Evolutionary conservation across 805 yeast species (phyloP), one percentile per base, ranked within the genome.

Genomic region (Sugiyamaella marilandica): DNA sequence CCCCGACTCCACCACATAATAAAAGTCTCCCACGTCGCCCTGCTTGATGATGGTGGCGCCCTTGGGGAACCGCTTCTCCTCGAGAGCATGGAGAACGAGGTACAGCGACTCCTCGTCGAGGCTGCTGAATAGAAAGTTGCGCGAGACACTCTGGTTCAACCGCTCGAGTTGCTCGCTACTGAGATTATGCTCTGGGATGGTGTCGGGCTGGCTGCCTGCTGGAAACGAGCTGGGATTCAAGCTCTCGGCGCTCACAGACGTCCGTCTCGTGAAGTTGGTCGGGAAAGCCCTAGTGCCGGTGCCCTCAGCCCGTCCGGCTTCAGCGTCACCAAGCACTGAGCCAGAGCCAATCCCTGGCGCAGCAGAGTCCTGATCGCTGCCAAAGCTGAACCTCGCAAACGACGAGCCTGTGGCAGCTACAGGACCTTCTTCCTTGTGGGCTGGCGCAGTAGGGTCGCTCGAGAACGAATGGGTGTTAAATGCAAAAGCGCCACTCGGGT

Each of bases 11-110:
- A 91, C 80, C 41, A 91, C 82, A 69, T 90, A 91, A 66, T 92
- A 88, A 69, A 74, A 91, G 71, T 92, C 97, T 59, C 97, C 97
- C 65, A 87, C 96, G 64, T 87, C 97, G 49, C 97, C 97, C 70
- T 92, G 97, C 58, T 72, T 79, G 65, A 91, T 90, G 55, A 92
- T 83, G 58, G 80, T 83, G 5, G 81, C 71, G 52, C 82, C 85
- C 50, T 78, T 74, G 2, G 76, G 64, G 39, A 82, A 80, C 49
- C 73, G 70, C 61, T 86, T 85, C 66, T 86, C 94, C 60, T 84
- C 82, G 58, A 94, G 76, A n/a, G 97, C 95, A 61, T 81, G 79
- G 45, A 94, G 80, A 16, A 94, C 91, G 5, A 92, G 81, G 55
- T 77, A 78, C 62, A 87, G 76, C 1, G 95, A 79, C 57, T 82